Percentiles rank a stretch among this genome's conserved stretches.
Evolutionary conservation across 345 rosid genomes (phyloP).

Genomic region (Eucalyptus dawsonii): DNA sequence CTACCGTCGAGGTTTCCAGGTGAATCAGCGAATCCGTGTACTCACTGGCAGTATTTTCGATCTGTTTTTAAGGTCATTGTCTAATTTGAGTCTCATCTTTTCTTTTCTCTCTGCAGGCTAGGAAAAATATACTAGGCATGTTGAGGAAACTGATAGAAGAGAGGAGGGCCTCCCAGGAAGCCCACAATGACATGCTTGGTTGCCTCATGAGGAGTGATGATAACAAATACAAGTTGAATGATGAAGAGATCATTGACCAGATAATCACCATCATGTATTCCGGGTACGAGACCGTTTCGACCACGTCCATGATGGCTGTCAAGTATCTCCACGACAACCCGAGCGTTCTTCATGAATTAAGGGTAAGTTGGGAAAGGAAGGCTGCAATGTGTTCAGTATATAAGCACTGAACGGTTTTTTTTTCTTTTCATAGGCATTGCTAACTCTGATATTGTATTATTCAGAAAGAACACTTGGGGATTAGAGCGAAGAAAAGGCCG

Average conservation of each 20-base stretch:
- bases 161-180: slow-evolving; percentile 37
- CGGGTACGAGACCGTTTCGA: slow-evolving; percentile 81
- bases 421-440: neutral
- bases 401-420: neutral
- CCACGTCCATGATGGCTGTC: slow-evolving; percentile 86
- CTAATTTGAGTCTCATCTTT: neutral
- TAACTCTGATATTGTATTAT: neutral
- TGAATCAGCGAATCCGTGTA: neutral
- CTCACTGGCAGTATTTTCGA: neutral
- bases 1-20: slow-evolving; percentile 52
- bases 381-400: neutral
- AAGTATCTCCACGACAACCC: slow-evolving; percentile 85
- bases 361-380: neutral
- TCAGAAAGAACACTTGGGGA: slow-evolving; percentile 46
- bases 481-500: slow-evolving; percentile 17
- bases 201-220: slow-evolving; percentile 49
- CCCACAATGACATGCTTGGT: slow-evolving; percentile 56
- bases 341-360: slow-evolving; percentile 50
- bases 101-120: slow-evolving; percentile 28
- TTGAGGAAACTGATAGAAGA: slow-evolving; percentile 34
- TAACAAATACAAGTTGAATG: slow-evolving; percentile 23
- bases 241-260: slow-evolving; percentile 75
- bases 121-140: slow-evolving; percentile 40
- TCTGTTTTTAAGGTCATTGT: neutral
- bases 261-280: slow-evolving; percentile 68